Evolutionary conservation across 1,139 yeast species (phyloP), one percentile per base, ranked within the genome.

Genomic region (Suhomyces taliae): DNA sequence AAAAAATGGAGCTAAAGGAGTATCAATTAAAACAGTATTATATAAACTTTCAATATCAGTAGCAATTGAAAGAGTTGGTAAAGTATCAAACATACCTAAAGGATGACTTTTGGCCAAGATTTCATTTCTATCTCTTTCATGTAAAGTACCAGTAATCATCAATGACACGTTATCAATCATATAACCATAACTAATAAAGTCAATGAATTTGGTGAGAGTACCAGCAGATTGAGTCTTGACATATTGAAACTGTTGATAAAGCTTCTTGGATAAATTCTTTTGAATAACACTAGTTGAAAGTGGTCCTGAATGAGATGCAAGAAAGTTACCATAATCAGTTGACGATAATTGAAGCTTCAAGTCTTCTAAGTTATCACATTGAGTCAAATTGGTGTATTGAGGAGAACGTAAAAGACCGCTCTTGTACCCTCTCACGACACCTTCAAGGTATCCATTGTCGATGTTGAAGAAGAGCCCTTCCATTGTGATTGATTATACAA

Each of bases 101-200:
- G 99, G 99, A 64, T 93, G 96, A 65, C 97, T 90, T 64, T 97
- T 85, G 50, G 83, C 82, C 60, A 93, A 78, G 49, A 93, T 85
- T 61, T 93, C 99, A 41, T 83, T 72, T 63, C 88, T 82, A 66
- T 95, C 97, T 61, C 98, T 82, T 61, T 91, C 96, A 64, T 95
- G 99, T 52, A 93, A 81, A 0, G 99, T 90, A 34, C 99, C 99
- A 1, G 98, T 91, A 60, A 95, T 91, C 86, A 95, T 87, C 61
- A 95, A 77, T 29, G 95, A 89, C 39, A 93, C 97, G 66, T 95
- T 95, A 71, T 95, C 99, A 64, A 95, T 95, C 99, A 95, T 95
- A 71, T 95, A 95, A 10, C 97, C 95, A 65, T 90, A 93, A 40
- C 95, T 85, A 62, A 95, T 90, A 67, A 74, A 95, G 66, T 95